Evolutionary conservation across 495 filamentous ascomycete species (phyloP).

Genomic region (Penicillium longicatenatum): DNA sequence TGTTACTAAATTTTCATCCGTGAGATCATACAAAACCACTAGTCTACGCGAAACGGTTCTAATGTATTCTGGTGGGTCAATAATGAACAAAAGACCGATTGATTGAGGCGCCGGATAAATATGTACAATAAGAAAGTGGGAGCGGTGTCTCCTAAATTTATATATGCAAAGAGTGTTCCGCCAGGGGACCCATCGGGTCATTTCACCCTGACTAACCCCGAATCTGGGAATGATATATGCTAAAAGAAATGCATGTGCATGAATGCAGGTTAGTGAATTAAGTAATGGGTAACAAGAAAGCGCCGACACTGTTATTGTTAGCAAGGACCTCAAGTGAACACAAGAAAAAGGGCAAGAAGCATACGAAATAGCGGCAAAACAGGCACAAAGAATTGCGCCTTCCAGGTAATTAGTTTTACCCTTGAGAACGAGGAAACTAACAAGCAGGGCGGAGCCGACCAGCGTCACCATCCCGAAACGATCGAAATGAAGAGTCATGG

Average conservation of each 20-base stretch:
- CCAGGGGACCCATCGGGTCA: neutral
- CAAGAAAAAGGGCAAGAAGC: conserved; percentile 6
- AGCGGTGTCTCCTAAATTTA: neutral
- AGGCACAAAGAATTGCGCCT: conserved; percentile 76
- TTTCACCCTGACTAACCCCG: neutral
- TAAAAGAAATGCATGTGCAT: neutral
- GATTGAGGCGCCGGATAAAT: neutral
- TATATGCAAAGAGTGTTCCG: conserved; percentile 3
- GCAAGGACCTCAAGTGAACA: neutral
- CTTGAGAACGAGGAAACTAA: conserved; percentile 88
- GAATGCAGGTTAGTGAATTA: neutral
- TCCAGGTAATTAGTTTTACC: conserved; percentile 88
- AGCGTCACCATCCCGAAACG: conserved; percentile 86
- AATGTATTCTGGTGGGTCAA: neutral
- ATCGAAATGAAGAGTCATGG: conserved; percentile 89
- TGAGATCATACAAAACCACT: too few species aligned
- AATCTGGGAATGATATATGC: neutral
- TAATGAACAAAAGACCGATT: neutral
- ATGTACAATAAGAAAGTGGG: neutral
- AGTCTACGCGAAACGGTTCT: neutral
- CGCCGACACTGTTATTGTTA: conserved; percentile 13
- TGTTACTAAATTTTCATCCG: too few species aligned
- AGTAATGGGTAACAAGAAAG: conserved; percentile 13
- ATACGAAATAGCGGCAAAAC: conserved; percentile 64
- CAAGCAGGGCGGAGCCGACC: conserved; percentile 82